These are phyloP conservation scores for Aspergillus sp. DNA, from an alignment of 2,329 filamentous ascomycete genomes.

Conservation along the genomic window DNA sequence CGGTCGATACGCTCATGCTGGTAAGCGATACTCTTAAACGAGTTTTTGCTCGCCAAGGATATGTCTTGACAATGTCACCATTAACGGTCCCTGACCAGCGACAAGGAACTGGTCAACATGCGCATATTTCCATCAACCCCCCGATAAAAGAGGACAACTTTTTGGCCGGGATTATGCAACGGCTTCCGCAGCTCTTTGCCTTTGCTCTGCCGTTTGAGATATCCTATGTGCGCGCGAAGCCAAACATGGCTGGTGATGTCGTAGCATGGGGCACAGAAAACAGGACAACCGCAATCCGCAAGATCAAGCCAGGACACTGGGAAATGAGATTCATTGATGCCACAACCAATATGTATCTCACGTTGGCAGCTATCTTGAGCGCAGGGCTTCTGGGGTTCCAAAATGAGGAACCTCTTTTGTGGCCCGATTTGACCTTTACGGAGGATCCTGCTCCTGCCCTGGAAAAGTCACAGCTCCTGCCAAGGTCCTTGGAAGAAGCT, in stretches of 20 bases:
- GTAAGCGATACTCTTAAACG: no score
- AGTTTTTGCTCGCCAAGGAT: no score
- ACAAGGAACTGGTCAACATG: conserved; percentile 9
- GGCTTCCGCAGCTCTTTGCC: conserved; percentile 7
- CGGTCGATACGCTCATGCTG: no score
- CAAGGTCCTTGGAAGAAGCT: no score
- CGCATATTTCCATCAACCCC: conserved; percentile 13
- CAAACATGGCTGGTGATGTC: conserved; percentile 4
- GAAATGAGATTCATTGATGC: conserved; percentile 16
- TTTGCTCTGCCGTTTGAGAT: conserved; percentile 8
- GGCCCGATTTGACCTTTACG: no score
- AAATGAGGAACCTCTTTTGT: conserved; percentile 2
- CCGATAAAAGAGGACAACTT: conserved; percentile 5
- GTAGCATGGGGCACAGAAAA: conserved; percentile 15
- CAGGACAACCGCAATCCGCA: conserved; percentile 10
- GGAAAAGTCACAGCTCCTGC: no score
- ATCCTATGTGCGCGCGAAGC: conserved; percentile 7
- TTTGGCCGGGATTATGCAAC: conserved; percentile 7
- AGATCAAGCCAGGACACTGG: conserved; percentile 15
- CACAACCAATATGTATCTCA: conserved; percentile 17
- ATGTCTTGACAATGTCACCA: no score
- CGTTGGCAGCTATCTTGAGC: conserved; percentile 9
- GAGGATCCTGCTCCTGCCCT: no score
- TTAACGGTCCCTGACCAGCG: no score
- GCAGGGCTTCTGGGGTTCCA: conserved; percentile 13